Conservation (phyloP, 176 grass and related monocot genomes). For the Aechmea fasciata region DNA sequence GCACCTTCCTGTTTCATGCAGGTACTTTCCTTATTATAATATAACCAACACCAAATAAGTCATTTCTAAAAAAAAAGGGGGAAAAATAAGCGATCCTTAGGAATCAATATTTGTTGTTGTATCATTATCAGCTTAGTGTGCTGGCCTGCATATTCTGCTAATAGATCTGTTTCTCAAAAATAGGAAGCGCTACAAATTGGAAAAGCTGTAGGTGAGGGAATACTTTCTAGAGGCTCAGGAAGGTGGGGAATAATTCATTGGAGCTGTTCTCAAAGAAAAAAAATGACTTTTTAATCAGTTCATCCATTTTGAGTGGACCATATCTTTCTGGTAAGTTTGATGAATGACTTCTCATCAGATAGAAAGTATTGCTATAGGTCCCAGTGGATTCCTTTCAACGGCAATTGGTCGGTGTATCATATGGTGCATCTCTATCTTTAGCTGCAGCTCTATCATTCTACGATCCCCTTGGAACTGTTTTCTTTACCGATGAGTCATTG, state of each 20-base stretch:
- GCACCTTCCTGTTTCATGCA: neutral
- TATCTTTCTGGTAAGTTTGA: constrained; percentile 21
- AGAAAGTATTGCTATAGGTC: constrained; percentile 33
- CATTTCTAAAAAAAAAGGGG: neutral
- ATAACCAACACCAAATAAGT: constrained; percentile 15
- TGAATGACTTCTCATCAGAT: constrained; percentile 47
- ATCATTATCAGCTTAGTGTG: constrained; percentile 12
- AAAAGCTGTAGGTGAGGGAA: constrained; percentile 16
- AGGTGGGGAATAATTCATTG: constrained; percentile 15
- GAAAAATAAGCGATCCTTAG: neutral
- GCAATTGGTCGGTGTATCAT: constrained; percentile 17
- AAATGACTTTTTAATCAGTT: constrained; percentile 24
- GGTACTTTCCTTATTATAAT: constrained; percentile 8
- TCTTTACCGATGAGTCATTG: constrained; percentile 14
- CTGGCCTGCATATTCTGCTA: constrained; percentile 16
- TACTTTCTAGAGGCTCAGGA: constrained; percentile 14
- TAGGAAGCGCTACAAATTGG: constrained; percentile 24
- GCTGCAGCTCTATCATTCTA: constrained; percentile 18
- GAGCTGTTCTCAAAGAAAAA: neutral
- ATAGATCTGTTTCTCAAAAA: constrained; percentile 19
- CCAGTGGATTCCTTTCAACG: constrained; percentile 18
- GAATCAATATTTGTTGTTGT: constrained; percentile 9
- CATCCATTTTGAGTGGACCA: constrained; percentile 34
- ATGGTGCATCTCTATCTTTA: constrained; percentile 15
- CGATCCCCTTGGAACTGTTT: constrained; percentile 9